Percentiles rank a stretch among this genome's conserved stretches.
These are phyloP conservation scores for Phaeoacremonium minimum DNA, from an alignment of 2,329 filamentous ascomycete species.

Conservation along the genomic window DNA sequence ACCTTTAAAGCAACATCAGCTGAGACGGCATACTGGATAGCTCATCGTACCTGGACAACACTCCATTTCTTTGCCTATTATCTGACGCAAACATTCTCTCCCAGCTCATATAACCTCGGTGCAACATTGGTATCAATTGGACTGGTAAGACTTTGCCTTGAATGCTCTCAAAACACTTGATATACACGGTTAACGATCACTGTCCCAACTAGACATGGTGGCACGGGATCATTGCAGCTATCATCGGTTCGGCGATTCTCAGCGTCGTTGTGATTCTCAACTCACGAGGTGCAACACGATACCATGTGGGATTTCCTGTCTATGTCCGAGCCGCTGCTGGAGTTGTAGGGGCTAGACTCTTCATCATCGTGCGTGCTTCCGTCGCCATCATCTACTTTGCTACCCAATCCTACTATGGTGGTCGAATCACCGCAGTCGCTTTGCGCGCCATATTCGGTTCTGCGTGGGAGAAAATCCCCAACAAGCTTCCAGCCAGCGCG, in stretches of 20 bases:
- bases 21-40: conserved; percentile 3
- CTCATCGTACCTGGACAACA: conserved; percentile 14
- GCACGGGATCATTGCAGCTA: conserved; percentile 23
- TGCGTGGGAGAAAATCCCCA: conserved; percentile 34
- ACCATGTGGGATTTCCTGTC: conserved; percentile 30
- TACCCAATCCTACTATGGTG: conserved; percentile 26
- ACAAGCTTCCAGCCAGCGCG: conserved; percentile 37
- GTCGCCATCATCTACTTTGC: conserved; percentile 33
- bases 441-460: conserved; percentile 31
- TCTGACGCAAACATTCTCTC: conserved; percentile 24
- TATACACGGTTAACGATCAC: no score
- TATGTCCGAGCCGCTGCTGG: conserved; percentile 25
- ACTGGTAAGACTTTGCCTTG: conserved; percentile 11
- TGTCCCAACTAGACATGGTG: conserved; percentile 19
- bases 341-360: conserved; percentile 30
- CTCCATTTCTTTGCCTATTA: conserved; percentile 26
- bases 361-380: conserved; percentile 26
- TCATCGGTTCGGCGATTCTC: conserved; percentile 22
- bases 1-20: not conserved
- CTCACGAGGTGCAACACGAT: conserved; percentile 23
- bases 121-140: conserved; percentile 22
- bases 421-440: conserved; percentile 24
- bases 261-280: conserved; percentile 26
- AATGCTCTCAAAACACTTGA: no score
- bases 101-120: conserved; percentile 25